Evolutionary conservation across 768 basidiomycete genomes (phyloP).

Genomic region (Chalciporus pseudorubinellus): DNA sequence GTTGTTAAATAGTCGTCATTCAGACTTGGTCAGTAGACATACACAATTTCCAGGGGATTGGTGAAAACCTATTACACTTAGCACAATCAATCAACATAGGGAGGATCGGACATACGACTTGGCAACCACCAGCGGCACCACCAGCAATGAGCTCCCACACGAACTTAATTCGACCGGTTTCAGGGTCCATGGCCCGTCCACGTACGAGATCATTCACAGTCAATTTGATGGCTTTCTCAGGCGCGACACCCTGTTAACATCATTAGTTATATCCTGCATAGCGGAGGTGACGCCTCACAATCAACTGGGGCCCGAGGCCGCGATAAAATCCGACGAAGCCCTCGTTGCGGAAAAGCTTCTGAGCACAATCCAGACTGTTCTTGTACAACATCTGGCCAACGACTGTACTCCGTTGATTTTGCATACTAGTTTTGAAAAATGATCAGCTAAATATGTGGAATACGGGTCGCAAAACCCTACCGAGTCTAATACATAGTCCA

Average conservation of each 20-base stretch:
- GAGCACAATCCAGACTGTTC: slow-evolving; percentile 92
- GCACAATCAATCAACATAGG: slow-evolving; percentile 10
- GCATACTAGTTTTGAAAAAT: slow-evolving; percentile 58
- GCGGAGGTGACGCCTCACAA: slow-evolving; percentile 47
- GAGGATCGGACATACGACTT: slow-evolving; percentile 72
- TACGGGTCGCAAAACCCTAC: slow-evolving; percentile 33
- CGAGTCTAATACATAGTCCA: slow-evolving; percentile 46
- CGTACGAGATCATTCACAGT: slow-evolving; percentile 95
- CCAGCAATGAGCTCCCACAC: slow-evolving; percentile 91
- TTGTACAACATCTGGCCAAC: slow-evolving; percentile 97
- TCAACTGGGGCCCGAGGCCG: slow-evolving; percentile 90
- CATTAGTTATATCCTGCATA: slow-evolving; percentile 6
- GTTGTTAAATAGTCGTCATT: neutral
- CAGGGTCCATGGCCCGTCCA: slow-evolving; percentile 81
- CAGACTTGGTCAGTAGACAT: slow-evolving; percentile 28
- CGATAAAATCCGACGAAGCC: slow-evolving; percentile 95
- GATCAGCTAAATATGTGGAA: slow-evolving; percentile 1
- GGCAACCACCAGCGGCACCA: slow-evolving; percentile 91
- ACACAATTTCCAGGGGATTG: slow-evolving; percentile 96
- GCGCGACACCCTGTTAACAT: slow-evolving; percentile 75
- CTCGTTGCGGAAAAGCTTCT: slow-evolving; percentile 93
- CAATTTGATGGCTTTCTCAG: slow-evolving; percentile 97
- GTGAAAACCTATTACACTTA: slow-evolving; percentile 74
- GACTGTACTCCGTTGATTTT: slow-evolving; percentile 95
- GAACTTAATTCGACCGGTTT: slow-evolving; percentile 92